These are phyloP conservation scores for Beauveria caledonica DNA, from an alignment of 2,329 filamentous ascomycete species.

Conservation along the genomic window DNA sequence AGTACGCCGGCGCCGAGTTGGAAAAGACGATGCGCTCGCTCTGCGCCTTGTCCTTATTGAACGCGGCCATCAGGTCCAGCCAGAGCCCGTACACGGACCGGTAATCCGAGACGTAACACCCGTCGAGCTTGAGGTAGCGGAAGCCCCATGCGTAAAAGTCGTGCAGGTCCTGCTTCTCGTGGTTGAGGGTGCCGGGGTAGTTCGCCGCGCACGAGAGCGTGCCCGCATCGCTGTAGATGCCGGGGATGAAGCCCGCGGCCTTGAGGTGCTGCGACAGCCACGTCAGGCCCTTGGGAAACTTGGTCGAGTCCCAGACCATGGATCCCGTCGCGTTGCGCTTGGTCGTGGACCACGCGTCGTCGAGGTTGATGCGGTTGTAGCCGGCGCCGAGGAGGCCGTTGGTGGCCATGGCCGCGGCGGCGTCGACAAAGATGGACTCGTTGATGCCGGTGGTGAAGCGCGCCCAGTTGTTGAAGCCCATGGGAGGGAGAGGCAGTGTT, in stretches of 20 bases:
- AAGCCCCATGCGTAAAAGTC: conserved; percentile 30
- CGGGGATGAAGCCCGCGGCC: conserved; percentile 30
- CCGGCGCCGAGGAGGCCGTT: conserved; percentile 29
- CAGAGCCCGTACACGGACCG: background rate
- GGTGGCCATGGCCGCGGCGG: conserved; percentile 35
- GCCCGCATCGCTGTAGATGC: conserved; percentile 37
- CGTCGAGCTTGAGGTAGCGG: conserved; percentile 32
- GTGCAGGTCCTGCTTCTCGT: conserved; percentile 33
- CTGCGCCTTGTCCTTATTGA: background rate
- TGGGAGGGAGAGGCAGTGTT: conserved; percentile 27
- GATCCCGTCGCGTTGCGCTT: conserved; percentile 27
- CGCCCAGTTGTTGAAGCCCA: conserved; percentile 46
- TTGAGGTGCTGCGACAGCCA: conserved; percentile 32
- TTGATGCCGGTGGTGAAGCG: conserved; percentile 39
- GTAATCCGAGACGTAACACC: conserved; percentile 25
- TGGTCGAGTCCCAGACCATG: conserved; percentile 31
- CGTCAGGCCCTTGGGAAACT: conserved; percentile 34
- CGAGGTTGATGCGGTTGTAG: conserved; percentile 31
- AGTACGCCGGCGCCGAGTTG: conserved; percentile 35
- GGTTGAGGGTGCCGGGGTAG: conserved; percentile 31
- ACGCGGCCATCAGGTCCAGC: background rate
- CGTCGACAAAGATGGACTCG: conserved; percentile 37
- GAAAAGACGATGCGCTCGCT: conserved; percentile 24
- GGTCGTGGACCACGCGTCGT: conserved; percentile 35
- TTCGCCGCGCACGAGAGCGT: conserved; percentile 32